Conservation (phyloP, 2,329 filamentous ascomycete species). For the Cercospora canescens region DNA sequence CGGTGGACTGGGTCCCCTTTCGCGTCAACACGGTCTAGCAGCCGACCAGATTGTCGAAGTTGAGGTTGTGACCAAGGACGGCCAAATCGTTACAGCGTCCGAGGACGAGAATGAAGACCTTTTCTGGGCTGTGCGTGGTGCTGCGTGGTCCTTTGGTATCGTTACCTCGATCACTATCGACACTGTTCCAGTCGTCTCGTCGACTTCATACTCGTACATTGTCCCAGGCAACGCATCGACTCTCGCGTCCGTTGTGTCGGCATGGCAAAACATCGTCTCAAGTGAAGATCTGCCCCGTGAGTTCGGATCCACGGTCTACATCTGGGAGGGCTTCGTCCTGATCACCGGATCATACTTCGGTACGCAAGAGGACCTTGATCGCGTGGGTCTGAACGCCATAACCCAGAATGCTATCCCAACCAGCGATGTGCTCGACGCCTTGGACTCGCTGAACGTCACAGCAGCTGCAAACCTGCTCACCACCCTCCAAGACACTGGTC, state of each 20-base stretch:
- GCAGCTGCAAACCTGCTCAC: constrained; percentile 9
- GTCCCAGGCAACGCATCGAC: constrained; percentile 14
- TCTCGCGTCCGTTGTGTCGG: constrained; percentile 4
- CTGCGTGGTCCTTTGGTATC: constrained; percentile 29
- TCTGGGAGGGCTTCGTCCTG: constrained; percentile 17
- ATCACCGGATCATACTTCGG: constrained; percentile 21
- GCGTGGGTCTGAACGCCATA: constrained; percentile 6
- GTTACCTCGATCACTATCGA: constrained; percentile 26
- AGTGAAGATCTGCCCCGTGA: constrained; percentile 18
- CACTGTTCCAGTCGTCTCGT: constrained; percentile 23
- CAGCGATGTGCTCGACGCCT: constrained; percentile 2
- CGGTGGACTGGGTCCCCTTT: constrained; percentile 43
- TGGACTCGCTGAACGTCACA: constrained; percentile 19
- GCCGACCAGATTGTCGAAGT: constrained; percentile 50
- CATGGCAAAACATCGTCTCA: constrained; percentile 21
- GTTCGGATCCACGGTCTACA: constrained; percentile 20
- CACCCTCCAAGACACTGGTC: constrained; percentile 6
- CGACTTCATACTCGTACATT: constrained; percentile 22
- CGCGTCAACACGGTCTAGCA: constrained; percentile 54
- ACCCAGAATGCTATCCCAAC: constrained; percentile 10
- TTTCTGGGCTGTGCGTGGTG: constrained; percentile 31
- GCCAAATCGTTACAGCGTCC: constrained; percentile 40
- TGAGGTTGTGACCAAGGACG: constrained; percentile 42
- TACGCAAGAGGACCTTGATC: constrained; percentile 18
- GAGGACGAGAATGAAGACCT: constrained; percentile 26